A percentile compares a stretch with the other conserved stretches of the same genome.
phyloP scores from a whole-genome alignment of 2,329 filamentous ascomycete genomes.

The Calonectria pseudoturangicola region DNA sequence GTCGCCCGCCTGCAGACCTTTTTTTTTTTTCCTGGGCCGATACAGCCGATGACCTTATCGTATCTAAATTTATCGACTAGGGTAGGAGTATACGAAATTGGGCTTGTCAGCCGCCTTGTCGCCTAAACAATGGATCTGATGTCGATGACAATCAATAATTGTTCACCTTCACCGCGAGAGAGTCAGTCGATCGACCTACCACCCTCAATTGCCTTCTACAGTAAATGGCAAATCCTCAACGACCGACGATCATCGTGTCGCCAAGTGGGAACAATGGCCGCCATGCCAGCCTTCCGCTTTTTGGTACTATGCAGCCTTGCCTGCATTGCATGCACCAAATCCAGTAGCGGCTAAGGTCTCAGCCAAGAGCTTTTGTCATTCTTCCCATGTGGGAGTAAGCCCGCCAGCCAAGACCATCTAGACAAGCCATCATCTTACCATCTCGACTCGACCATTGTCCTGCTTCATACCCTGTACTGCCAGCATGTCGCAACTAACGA shows the following conservation, averaged over 20 bases:
- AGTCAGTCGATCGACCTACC: no score
- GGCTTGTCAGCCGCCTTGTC: conserved; percentile 5
- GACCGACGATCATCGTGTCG: neutral
- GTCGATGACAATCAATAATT: conserved; percentile 19
- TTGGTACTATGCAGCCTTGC: neutral
- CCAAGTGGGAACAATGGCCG: neutral
- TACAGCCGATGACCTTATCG: conserved; percentile 12
- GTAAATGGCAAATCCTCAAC: neutral
- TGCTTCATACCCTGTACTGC: neutral
- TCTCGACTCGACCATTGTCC: neutral
- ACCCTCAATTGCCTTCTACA: neutral
- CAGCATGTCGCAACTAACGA: neutral
- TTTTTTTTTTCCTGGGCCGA: conserved; percentile 16
- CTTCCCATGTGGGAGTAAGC: conserved; percentile 2
- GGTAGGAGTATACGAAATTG: conserved; percentile 12
- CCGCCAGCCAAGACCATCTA: conserved; percentile 26
- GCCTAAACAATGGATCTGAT: neutral
- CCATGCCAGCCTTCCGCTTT: conserved; percentile 14
- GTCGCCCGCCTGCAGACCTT: neutral
- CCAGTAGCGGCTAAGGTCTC: neutral
- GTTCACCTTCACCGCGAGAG: neutral
- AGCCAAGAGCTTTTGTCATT: conserved; percentile 5
- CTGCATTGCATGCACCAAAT: conserved; percentile 11
- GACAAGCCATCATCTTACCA: conserved; percentile 32
- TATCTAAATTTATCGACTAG: conserved; percentile 26